Conservation (phyloP, 2,329 filamentous ascomycete genomes). For the Xylaria polymorpha region DNA sequence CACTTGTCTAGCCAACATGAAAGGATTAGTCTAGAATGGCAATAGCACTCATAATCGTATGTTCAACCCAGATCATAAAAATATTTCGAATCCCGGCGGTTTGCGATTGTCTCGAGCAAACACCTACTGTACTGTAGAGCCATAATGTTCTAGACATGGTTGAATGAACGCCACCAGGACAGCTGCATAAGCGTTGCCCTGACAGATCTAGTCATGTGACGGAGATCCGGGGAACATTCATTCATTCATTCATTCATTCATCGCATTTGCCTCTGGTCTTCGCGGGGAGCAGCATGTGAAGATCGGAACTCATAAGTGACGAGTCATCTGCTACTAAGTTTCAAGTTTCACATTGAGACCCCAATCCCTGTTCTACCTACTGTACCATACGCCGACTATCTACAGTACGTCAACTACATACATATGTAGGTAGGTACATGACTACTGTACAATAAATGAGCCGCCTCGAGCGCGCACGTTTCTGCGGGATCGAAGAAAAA, state of each 20-base stretch:
- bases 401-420: background rate
- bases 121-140: background rate
- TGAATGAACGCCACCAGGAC: conserved; percentile 8
- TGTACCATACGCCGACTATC: background rate
- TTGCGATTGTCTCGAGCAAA: background rate
- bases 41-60: background rate
- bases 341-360: conserved; percentile 16
- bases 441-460: background rate
- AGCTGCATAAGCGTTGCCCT: conserved; percentile 17
- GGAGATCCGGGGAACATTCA: background rate
- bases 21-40: background rate
- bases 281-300: background rate
- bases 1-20: background rate
- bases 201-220: conserved; percentile 7
- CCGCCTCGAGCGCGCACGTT: conserved; percentile 1
- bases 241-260: background rate
- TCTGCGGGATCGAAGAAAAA: conserved; percentile 8
- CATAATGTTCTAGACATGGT: background rate
- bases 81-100: background rate
- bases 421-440: too few relatives aligned
- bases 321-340: conserved; percentile 8
- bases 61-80: background rate
- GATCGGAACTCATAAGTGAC: conserved; percentile 10
- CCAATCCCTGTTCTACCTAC: background rate
- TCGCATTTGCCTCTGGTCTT: background rate